Conservation (phyloP, 2,329 filamentous ascomycete species). For the Chaetoscypha palmicola region DNA sequence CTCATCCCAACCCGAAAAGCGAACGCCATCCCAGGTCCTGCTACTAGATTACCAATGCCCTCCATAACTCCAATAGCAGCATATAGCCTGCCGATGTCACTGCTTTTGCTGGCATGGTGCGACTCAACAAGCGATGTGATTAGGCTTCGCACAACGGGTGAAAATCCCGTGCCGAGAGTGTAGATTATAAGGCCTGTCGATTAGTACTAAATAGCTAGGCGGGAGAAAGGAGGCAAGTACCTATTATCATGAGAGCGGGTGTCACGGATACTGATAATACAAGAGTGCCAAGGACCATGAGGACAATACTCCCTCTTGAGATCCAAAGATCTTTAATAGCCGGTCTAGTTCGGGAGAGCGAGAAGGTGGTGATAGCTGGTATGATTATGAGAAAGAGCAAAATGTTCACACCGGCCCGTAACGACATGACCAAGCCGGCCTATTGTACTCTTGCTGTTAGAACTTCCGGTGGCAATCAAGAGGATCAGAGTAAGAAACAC, state of each 20-base stretch:
- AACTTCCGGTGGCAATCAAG: no score
- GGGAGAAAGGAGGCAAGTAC: no score
- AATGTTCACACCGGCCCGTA: slow-evolving; percentile 3
- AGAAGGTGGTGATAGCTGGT: neutral
- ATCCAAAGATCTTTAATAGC: slow-evolving; percentile 1
- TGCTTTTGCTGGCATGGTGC: slow-evolving; percentile 1
- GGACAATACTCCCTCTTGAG: neutral
- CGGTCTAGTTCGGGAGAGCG: neutral
- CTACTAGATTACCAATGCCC: slow-evolving; percentile 2
- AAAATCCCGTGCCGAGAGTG: slow-evolving; percentile 3
- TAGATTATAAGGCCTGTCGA: slow-evolving; percentile 2
- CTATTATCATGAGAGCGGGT: neutral
- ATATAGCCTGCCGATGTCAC: slow-evolving; percentile 5
- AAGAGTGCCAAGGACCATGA: neutral
- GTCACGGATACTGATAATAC: neutral
- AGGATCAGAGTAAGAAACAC: no score
- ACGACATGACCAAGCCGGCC: neutral
- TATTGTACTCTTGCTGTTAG: neutral
- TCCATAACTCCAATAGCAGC: slow-evolving; percentile 5
- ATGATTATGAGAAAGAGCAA: neutral
- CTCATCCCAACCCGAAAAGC: slow-evolving; percentile 2
- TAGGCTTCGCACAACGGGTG: slow-evolving; percentile 2
- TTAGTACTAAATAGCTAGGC: neutral
- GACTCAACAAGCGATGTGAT: slow-evolving; percentile 5
- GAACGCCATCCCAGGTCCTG: slow-evolving; percentile 1